Percentiles rank a stretch among this genome's conserved stretches.
Evolutionary conservation across 2,329 filamentous ascomycete species (phyloP).

Genomic region (Aureobasidium vineae): DNA sequence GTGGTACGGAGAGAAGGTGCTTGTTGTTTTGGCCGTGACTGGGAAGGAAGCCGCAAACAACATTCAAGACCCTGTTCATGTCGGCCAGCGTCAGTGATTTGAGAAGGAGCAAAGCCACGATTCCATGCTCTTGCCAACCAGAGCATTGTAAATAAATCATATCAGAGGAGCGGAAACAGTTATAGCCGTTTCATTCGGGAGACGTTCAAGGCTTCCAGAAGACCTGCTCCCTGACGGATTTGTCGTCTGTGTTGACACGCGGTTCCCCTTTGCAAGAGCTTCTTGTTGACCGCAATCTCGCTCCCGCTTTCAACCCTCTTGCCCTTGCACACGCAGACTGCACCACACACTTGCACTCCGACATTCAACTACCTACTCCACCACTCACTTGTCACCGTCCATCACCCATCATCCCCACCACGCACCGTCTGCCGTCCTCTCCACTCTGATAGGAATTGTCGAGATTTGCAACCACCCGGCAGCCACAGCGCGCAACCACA

Average conservation of each 20-base stretch:
- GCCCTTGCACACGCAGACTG: not conserved
- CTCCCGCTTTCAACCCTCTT: not conserved
- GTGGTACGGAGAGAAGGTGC: not conserved
- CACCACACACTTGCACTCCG: not conserved
- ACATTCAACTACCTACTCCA: not conserved
- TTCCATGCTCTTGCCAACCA: not conserved
- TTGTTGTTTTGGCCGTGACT: not conserved
- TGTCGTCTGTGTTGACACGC: conserved; percentile 18
- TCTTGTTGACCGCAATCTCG: conserved; percentile 26
- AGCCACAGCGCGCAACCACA: conserved; percentile 6
- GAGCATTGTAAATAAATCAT: not conserved
- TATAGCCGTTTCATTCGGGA: not conserved
- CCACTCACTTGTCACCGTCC: not conserved
- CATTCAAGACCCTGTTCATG: conserved; percentile 8
- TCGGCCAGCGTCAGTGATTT: not conserved
- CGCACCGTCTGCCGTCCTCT: not conserved
- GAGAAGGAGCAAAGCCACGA: not conserved
- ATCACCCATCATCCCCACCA: not conserved
- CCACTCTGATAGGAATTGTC: not conserved
- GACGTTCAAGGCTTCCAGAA: conserved; percentile 11
- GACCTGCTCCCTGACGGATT: not conserved
- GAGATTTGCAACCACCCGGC: conserved; percentile 1
- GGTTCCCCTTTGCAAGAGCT: conserved; percentile 19
- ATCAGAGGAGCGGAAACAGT: not conserved
- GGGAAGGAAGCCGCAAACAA: not conserved